Percentiles rank a stretch among this genome's conserved stretches.
These are phyloP conservation scores for Barnettozyma wickerhamii DNA, from an alignment of 805 yeast species.

Conservation along the genomic window DNA sequence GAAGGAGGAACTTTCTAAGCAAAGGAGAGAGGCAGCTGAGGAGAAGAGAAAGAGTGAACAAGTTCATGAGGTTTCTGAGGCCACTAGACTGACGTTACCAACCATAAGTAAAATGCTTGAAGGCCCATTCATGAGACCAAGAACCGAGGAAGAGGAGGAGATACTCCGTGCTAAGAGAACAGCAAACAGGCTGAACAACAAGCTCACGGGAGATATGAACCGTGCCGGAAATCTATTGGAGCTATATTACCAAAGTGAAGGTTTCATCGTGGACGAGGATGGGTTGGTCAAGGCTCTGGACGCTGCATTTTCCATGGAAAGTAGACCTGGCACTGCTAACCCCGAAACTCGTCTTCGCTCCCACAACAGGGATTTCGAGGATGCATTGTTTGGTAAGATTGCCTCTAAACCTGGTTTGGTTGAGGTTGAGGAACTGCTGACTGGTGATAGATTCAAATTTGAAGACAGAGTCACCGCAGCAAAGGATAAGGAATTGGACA, in stretches of 20 bases:
- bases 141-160: conserved; percentile 67
- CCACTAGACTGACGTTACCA: conserved; percentile 68
- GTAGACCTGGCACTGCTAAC: too few relatives aligned
- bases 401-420: conserved; percentile 32
- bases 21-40: conserved; percentile 24
- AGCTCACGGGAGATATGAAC: conserved; percentile 47
- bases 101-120: conserved; percentile 63
- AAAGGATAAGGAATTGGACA: conserved; percentile 1
- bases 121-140: conserved; percentile 66
- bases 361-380: conserved; percentile 21
- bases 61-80: conserved; percentile 40
- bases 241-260: conserved; percentile 65
- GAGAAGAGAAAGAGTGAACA: conserved; percentile 29
- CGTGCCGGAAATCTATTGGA: conserved; percentile 57
- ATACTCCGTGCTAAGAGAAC: conserved; percentile 54
- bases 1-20: conserved; percentile 29
- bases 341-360: conserved; percentile 16
- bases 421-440: conserved; percentile 31
- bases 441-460: conserved; percentile 29
- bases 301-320: conserved; percentile 50
- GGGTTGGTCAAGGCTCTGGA: conserved; percentile 55
- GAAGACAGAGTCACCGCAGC: conserved; percentile 19
- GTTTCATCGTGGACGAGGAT: conserved; percentile 69
- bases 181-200: conserved; percentile 58
- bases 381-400: conserved; percentile 35